Evolutionary conservation across 164 flowering plant species (phyloP).

Genomic region (Brasenia schreberi): DNA sequence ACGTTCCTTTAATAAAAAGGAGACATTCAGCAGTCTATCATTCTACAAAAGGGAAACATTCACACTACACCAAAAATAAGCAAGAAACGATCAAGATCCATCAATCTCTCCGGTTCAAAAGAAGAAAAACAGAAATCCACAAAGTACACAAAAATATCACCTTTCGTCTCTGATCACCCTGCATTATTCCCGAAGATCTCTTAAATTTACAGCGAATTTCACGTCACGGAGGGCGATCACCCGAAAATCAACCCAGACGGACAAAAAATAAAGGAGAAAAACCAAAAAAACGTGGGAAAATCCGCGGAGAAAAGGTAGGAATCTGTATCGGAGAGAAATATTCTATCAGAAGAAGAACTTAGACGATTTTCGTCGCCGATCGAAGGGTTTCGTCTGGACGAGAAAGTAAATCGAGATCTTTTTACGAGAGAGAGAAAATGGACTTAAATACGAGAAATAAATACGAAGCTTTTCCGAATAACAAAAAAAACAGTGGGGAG

Average conservation of each 20-base stretch:
- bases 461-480: background rate
- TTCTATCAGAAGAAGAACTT: background rate
- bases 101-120: too few relatives aligned
- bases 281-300: background rate
- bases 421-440: background rate
- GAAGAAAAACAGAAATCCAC: background rate
- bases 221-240: background rate
- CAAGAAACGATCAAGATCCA: too few relatives aligned
- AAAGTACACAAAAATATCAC: background rate
- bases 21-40: too few relatives aligned
- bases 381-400: background rate
- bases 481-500: background rate
- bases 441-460: background rate
- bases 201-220: background rate
- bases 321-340: background rate
- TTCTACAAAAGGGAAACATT: too few relatives aligned
- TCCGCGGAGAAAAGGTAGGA: background rate
- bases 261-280: background rate
- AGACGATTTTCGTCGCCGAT: background rate
- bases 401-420: background rate
- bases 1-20: too few relatives aligned
- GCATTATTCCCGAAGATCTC: background rate
- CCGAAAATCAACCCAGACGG: background rate
- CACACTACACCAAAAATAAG: too few relatives aligned
- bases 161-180: conserved; percentile 2